phyloP scores from a whole-genome alignment of 805 yeast species.

The Candida rishiriensis region DNA sequence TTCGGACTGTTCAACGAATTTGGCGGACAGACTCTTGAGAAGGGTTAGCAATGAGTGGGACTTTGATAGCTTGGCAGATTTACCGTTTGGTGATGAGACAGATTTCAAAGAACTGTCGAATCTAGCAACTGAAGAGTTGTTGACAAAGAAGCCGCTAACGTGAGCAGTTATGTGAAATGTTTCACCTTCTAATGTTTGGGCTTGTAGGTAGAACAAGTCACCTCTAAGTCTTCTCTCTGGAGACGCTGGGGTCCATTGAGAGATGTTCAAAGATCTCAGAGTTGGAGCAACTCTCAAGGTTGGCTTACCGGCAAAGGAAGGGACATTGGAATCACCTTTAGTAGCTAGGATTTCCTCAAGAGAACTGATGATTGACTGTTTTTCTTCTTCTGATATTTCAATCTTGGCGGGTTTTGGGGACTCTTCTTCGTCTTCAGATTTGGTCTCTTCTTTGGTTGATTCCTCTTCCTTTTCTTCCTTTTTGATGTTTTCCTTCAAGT shows the following conservation, averaged over 20 bases:
- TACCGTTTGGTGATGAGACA: constrained; percentile 20
- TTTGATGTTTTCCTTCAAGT: constrained; percentile 30
- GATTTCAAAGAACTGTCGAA: constrained; percentile 62
- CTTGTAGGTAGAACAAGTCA: constrained; percentile 71
- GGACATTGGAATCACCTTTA: constrained; percentile 6
- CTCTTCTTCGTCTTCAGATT: constrained; percentile 16
- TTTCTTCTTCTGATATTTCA: constrained; percentile 30
- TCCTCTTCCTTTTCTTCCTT: constrained; percentile 11
- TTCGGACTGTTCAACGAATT: constrained; percentile 49
- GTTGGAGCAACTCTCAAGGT: constrained; percentile 40
- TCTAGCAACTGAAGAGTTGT: constrained; percentile 57
- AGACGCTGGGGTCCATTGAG: constrained; percentile 87
- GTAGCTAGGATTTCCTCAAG: constrained; percentile 16
- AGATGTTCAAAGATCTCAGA: constrained; percentile 51
- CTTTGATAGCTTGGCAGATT: constrained; percentile 29
- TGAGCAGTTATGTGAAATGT: constrained; percentile 74
- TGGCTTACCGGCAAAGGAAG: constrained; percentile 29
- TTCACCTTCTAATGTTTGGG: constrained; percentile 79
- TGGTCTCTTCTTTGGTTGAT: constrained; percentile 13
- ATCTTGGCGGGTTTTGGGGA: constrained; percentile 17
- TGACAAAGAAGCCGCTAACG: constrained; percentile 74
- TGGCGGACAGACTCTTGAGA: constrained; percentile 60
- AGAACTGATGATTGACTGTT: constrained; percentile 14
- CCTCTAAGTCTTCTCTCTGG: constrained; percentile 59
- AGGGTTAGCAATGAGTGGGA: constrained; percentile 57